Base-by-base conservation (phyloP, 2,329 filamentous ascomycete species). In the Sporothrix brasiliensis region DNA sequence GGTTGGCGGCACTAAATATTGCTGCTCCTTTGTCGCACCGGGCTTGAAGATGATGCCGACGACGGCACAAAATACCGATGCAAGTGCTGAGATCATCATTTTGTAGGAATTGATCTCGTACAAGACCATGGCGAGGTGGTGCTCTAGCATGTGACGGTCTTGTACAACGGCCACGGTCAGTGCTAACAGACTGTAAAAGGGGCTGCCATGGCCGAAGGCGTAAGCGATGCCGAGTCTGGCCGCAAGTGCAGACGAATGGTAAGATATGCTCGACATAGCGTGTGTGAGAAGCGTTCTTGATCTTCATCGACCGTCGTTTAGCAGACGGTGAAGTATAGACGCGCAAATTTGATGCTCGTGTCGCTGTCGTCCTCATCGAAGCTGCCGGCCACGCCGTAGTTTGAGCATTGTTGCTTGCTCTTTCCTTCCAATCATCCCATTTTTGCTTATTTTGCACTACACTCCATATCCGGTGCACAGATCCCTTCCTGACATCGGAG, bases 401-500 rank as follows among this genome's bases (percentile, higher is more conserved):
- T 50, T 65, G 61, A 50, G 61, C 41, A 65, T 63, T 49, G 24
- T 34, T 50, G 24, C 50, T 24, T 5, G 44, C n/a, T 24, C 27
- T 44, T 16, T 61, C 21, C 21, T 16, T 39, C 2, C n/a, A 19
- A 34, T 65, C 61, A 65, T 44, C 44, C 11, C 61, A 50, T 65
- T 9, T 30, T 30, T 21, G 24, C 7, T 30, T 2, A 5, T 34
- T 50, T 24, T 49, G 44, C 24, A 21, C 9, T 16, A 11, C 13
- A 44, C 41, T 44, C 41, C 21, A 14, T 30, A 34, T 65, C 24
- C 11, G 14, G 44, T 65, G 61, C 61, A 65, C 61, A 50, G 61
- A 65, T 65, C 61, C 61, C 61, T 21, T 65, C 61, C 61, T 34
- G 47, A 34, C 44, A 44, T 63, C 58, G n/a, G 39, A 44, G 39